A percentile compares a stretch with the other conserved stretches of the same genome.
Evolutionary conservation across 2,329 filamentous ascomycete genomes (phyloP).

Genomic region (Colletotrichum gigasporum): DNA sequence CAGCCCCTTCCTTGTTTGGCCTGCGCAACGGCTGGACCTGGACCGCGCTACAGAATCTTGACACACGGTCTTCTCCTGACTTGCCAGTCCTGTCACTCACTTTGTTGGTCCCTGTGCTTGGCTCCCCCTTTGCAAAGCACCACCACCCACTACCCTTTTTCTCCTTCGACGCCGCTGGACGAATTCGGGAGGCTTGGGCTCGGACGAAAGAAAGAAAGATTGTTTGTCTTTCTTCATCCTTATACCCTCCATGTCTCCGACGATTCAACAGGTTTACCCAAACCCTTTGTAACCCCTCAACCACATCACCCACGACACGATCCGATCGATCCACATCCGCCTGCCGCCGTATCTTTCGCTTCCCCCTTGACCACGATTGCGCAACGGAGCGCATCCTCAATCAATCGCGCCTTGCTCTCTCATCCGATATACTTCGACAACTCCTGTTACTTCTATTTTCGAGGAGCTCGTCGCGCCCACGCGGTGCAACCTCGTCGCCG

Average conservation of each 20-base stretch:
- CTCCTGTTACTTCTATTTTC: background rate
- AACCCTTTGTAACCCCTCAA: constrained; percentile 18
- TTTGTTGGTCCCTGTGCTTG: constrained; percentile 27
- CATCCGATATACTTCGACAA: too few relatives aligned
- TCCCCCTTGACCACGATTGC: constrained; percentile 15
- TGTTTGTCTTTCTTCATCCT: constrained; percentile 9
- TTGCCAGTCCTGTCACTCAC: constrained; percentile 20
- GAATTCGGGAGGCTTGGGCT: constrained; percentile 27
- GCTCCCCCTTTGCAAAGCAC: constrained; percentile 29
- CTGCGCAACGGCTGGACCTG: constrained; percentile 27
- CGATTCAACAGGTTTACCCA: constrained; percentile 26
- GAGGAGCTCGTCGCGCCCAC: constrained; percentile 2
- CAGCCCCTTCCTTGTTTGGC: constrained; percentile 21
- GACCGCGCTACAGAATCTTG: constrained; percentile 31
- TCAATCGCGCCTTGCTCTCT: too few relatives aligned
- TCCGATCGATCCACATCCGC: constrained; percentile 18
- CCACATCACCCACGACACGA: constrained; percentile 21
- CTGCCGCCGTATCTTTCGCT: constrained; percentile 3
- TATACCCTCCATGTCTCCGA: constrained; percentile 22
- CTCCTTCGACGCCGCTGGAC: constrained; percentile 28
- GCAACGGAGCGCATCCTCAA: constrained; percentile 4
- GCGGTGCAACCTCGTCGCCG: constrained; percentile 32
- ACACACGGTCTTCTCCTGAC: constrained; percentile 31
- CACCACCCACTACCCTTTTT: constrained; percentile 16
- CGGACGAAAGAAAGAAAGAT: constrained; percentile 20